A percentile compares a stretch with the other conserved stretches of the same genome.
Evolutionary conservation across 2,329 filamentous ascomycete genomes (phyloP).

Genomic region (Thelonectria olida): DNA sequence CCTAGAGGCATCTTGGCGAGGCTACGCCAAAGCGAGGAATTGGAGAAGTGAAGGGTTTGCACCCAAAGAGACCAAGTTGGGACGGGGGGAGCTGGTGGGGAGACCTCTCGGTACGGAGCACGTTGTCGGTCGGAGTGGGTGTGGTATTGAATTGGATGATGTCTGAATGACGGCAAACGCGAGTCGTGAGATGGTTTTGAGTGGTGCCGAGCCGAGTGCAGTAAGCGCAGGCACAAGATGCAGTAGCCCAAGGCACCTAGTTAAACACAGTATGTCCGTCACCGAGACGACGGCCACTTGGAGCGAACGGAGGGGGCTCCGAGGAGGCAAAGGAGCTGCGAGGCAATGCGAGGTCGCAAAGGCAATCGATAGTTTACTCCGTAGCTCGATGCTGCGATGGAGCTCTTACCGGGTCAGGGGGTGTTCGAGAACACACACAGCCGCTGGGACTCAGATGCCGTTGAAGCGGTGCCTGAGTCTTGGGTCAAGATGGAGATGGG

Average conservation of each 20-base stretch:
- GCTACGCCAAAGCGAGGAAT: constrained; percentile 1
- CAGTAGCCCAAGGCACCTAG: not conserved
- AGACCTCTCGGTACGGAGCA: not conserved
- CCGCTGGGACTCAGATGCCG: not conserved
- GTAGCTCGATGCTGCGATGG: not conserved
- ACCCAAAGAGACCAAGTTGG: constrained; percentile 12
- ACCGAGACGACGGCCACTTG: not conserved
- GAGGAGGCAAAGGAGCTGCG: no score
- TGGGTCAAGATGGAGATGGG: not conserved
- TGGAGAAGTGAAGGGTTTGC: constrained; percentile 24
- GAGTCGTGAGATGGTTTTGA: not conserved
- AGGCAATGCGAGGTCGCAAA: not conserved
- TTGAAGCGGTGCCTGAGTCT: not conserved
- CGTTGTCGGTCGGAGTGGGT: not conserved
- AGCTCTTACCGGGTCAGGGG: not conserved
- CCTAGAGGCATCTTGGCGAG: constrained; percentile 61
- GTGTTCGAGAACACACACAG: not conserved
- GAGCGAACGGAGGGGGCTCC: not conserved
- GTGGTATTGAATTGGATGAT: not conserved
- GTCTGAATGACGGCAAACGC: not conserved
- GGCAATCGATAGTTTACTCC: not conserved
- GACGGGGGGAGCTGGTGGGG: not conserved
- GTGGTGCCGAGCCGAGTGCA: not conserved
- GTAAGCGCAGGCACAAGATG: not conserved
- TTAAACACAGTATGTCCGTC: not conserved